These are phyloP conservation scores for Rhizoctonia solani DNA, from an alignment of 1,284 basidiomycete genomes.

Conservation along the genomic window DNA sequence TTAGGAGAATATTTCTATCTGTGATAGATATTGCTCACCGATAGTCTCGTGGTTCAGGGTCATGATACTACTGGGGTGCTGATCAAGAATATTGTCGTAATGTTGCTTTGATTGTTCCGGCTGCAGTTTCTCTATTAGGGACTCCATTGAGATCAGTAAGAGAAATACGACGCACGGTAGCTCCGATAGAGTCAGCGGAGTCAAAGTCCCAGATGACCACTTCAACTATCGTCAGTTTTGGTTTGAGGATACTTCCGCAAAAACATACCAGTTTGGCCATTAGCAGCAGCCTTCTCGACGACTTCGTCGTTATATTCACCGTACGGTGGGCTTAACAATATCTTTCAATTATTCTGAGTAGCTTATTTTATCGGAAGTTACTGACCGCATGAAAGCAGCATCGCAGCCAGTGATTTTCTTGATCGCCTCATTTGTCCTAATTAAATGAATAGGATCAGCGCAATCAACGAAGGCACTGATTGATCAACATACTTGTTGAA, in stretches of 20 bases:
- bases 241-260: neutral
- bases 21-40: neutral
- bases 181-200: conserved; percentile 36
- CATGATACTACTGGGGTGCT: conserved; percentile 22
- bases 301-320: conserved; percentile 32
- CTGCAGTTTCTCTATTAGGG: neutral
- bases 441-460: too few species aligned
- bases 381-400: conserved; percentile 30
- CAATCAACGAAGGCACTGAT: neutral
- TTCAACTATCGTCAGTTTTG: neutral
- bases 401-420: conserved; percentile 11
- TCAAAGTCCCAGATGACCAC: conserved; percentile 41
- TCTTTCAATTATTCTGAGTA: too few species aligned
- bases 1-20: too few species aligned
- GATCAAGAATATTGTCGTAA: neutral
- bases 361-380: too few species aligned
- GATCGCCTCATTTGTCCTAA: conserved; percentile 8
- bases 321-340: conserved; percentile 35
- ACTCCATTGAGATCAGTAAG: neutral
- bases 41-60: conserved; percentile 38
- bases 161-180: neutral
- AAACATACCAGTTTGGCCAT: neutral
- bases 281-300: neutral
- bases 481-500: conserved; percentile 17
- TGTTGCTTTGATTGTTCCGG: neutral